These are phyloP conservation scores for Geosmithia putterillii DNA, from an alignment of 2,329 filamentous ascomycete species.

Conservation along the genomic window DNA sequence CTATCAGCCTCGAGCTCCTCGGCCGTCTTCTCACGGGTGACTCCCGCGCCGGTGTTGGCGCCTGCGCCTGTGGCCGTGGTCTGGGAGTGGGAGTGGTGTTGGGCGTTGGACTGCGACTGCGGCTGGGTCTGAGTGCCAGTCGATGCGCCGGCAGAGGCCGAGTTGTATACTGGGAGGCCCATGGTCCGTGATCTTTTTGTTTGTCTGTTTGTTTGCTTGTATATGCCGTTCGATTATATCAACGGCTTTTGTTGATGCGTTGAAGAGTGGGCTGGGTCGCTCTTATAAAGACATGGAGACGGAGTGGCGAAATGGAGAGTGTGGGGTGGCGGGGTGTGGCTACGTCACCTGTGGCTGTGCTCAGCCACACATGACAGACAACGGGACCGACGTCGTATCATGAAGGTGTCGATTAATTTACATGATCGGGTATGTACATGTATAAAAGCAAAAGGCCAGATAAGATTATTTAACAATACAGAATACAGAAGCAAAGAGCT, in stretches of 20 bases:
- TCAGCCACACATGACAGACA: background rate
- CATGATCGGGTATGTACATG: too few species aligned
- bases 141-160: slow-evolving; percentile 4
- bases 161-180: slow-evolving; percentile 13
- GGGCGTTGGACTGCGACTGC: slow-evolving; percentile 8
- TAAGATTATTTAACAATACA: background rate
- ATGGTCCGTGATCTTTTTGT: slow-evolving; percentile 6
- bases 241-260: background rate
- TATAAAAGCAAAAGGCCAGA: too few species aligned
- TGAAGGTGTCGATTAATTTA: background rate
- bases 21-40: slow-evolving; percentile 32
- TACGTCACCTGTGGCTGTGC: background rate
- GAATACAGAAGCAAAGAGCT: background rate
- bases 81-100: too few species aligned
- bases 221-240: background rate
- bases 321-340: background rate
- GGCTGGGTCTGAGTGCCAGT: slow-evolving; percentile 6
- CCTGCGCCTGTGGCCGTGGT: slow-evolving; percentile 27
- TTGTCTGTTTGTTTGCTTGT: background rate
- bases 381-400: slow-evolving; percentile 2
- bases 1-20: slow-evolving; percentile 36
- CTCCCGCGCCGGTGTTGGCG: slow-evolving; percentile 34
- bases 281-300: background rate
- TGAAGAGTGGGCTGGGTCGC: slow-evolving; percentile 1
- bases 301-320: background rate